phyloP scores from a whole-genome alignment of 345 rosid species.

The Eucalyptus fibrosa region DNA sequence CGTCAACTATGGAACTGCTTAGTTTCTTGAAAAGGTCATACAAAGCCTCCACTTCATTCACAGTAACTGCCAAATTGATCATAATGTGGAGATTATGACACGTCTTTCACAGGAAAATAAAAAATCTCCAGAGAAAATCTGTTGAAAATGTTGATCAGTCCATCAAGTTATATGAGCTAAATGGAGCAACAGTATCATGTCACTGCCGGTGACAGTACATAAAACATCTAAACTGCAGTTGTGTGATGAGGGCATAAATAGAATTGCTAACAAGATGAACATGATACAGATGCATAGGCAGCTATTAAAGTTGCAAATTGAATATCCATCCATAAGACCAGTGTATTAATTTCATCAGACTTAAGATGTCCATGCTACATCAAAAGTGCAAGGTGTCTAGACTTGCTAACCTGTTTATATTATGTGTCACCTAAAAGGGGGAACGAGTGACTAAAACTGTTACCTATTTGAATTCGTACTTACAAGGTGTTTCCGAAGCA shows the following conservation, averaged over 20 bases:
- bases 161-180: neutral
- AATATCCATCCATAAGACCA: neutral
- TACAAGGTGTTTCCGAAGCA: slow-evolving; percentile 78
- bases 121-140: neutral
- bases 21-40: slow-evolving; percentile 55
- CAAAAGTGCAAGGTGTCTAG: neutral
- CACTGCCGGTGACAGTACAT: neutral
- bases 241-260: neutral
- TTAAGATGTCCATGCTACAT: neutral
- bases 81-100: neutral
- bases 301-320: neutral
- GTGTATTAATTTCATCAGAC: neutral
- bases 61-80: slow-evolving; percentile 32
- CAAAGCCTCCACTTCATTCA: slow-evolving; percentile 70
- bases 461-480: slow-evolving; percentile 7
- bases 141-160: neutral
- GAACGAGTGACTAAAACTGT: neutral
- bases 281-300: neutral
- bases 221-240: neutral
- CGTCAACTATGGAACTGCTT: slow-evolving; percentile 41
- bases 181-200: neutral
- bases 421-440: neutral
- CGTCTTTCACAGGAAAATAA: neutral
- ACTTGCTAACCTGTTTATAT: neutral
- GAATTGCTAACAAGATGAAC: neutral